These are phyloP conservation scores for Prunus yedoensis DNA, from an alignment of 331 rosid genomes.

Conservation along the genomic window DNA sequence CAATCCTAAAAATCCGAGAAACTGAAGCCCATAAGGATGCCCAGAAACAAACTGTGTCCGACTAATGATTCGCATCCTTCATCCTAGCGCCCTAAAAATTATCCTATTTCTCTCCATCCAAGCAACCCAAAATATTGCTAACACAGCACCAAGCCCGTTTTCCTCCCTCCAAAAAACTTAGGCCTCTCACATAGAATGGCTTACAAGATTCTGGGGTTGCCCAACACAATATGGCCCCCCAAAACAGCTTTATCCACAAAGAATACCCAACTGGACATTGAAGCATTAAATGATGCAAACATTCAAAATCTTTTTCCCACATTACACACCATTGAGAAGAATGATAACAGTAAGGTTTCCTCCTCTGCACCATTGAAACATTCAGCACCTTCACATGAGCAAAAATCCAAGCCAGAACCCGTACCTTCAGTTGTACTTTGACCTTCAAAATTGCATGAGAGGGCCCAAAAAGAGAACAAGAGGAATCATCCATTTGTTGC, in stretches of 20 bases:
- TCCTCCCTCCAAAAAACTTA: not conserved
- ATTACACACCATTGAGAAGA: too few relatives aligned
- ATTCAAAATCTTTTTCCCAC: too few relatives aligned
- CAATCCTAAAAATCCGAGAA: not conserved
- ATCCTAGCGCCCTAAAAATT: not conserved
- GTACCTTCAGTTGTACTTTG: too few relatives aligned
- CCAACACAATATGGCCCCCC: not conserved
- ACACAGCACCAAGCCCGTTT: not conserved
- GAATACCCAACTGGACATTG: not conserved
- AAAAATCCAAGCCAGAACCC: too few relatives aligned
- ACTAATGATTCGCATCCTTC: not conserved
- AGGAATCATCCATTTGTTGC: too few relatives aligned
- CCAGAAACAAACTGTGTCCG: not conserved
- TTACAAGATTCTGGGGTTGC: not conserved
- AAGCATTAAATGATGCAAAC: not conserved
- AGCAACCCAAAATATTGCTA: conserved; percentile 1
- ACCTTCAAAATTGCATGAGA: too few relatives aligned
- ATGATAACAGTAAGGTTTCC: too few relatives aligned
- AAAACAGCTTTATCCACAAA: not conserved
- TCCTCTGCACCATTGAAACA: too few relatives aligned
- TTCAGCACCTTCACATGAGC: too few relatives aligned
- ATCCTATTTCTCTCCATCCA: not conserved
- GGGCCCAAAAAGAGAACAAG: too few relatives aligned
- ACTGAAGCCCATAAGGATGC: not conserved
- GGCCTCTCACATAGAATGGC: not conserved